Evolutionary conservation across 1,139 yeast species (phyloP), one percentile per base, ranked within the genome.

Genomic region (Blastobotrys indianensis): DNA sequence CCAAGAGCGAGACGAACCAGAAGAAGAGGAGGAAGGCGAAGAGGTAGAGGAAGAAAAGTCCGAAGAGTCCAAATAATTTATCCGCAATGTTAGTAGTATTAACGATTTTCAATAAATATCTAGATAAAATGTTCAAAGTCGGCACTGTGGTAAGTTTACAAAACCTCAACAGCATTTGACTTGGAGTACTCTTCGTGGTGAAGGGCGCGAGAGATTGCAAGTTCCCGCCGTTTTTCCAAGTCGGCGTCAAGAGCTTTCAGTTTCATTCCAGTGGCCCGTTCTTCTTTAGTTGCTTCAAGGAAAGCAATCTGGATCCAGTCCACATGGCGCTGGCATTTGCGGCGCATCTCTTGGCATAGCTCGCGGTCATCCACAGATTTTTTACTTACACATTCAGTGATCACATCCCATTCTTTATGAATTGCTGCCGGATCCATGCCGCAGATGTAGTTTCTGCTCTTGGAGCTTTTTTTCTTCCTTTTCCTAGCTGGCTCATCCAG

Each of bases 311-410:
- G 67, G 61, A 71, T 73, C 94, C 94, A 85, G 0, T 83, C 81
- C 41, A 71, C 70, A 57, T 85, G 94, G 42, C 78, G 74, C 4
- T 63, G 62, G 60, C 95, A 85, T 56, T 81, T 82, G 44, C 80
- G 72, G 52, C 76, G 77, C 44, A 84, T 92, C n/a, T 67, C 64
- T 12, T 78, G 58, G 59, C 94, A 85, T 2, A 79, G 48, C 8
- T 52, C 60, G 16, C 55, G 53, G 16, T 54, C 57, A 9, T 48
- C 51, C 1, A 41, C 35, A 3, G 42, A 33, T 4, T 30, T 28
- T 2, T 28, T 28, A 10, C 13, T 16, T 7, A 36, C 45, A 17
- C 34, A 28, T n/a, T 38, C 16, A 8, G 34, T 12, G 29, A 47
- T 36, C 33, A 31, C 52, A 41, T 55, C 57, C 29, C 47, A 52